Conservation (phyloP, 768 basidiomycete genomes). For the Mycena polygramma region DNA sequence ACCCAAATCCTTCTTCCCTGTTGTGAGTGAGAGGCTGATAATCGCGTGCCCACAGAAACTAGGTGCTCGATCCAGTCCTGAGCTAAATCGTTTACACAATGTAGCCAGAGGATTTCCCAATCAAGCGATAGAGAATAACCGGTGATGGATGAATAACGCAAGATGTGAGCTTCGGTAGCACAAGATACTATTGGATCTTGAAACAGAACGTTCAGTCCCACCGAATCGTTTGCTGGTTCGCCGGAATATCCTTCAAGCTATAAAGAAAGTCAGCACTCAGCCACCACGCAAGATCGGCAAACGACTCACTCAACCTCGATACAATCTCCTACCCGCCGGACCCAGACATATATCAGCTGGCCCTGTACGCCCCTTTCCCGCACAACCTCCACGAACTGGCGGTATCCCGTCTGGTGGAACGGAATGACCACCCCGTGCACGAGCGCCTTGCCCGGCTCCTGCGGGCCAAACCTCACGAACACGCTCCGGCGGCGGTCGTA, state of each 20-base stretch:
- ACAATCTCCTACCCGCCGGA: constrained; percentile 38
- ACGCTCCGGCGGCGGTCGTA: constrained; percentile 37
- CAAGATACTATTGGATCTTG: no score
- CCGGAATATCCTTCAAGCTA: constrained; percentile 40
- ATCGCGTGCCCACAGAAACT: no score
- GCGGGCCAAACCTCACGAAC: constrained; percentile 30
- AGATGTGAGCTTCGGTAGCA: no score
- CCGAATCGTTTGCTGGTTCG: constrained; percentile 21
- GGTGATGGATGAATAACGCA: no score
- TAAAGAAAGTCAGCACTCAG: background rate
- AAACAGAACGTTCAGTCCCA: constrained; percentile 7
- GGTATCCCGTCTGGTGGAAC: constrained; percentile 37
- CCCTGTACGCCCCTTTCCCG: constrained; percentile 28
- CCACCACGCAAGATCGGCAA: background rate
- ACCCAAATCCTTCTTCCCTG: no score
- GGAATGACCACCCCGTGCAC: constrained; percentile 31
- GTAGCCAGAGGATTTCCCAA: no score
- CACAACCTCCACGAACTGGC: constrained; percentile 25
- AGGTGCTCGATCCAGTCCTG: no score
- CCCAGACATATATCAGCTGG: constrained; percentile 36
- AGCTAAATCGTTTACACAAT: no score
- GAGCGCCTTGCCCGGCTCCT: constrained; percentile 29
- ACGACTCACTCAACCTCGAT: constrained; percentile 40
- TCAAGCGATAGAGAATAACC: no score
- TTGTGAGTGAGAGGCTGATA: no score